Conservation (phyloP, 2,329 filamentous ascomycete genomes). For the Colletotrichum ledebouriae region DNA sequence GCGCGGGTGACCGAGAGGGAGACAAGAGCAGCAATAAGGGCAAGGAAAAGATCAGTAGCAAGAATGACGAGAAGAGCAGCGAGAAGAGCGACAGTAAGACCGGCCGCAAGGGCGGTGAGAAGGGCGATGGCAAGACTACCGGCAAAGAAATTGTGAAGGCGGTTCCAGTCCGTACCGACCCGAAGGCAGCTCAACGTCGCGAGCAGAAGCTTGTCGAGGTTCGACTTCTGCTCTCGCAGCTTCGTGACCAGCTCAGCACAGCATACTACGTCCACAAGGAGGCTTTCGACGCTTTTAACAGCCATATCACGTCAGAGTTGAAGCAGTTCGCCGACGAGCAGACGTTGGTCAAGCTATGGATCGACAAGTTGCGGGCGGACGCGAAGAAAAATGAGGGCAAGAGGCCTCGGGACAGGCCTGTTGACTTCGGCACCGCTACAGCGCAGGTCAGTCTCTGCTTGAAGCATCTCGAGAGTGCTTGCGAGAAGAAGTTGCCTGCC, state of each 20-base stretch:
- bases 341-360: slow-evolving; percentile 30
- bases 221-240: slow-evolving; percentile 25
- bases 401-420: background rate
- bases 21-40: background rate
- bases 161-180: background rate
- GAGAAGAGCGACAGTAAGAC: too few relatives aligned
- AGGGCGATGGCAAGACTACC: background rate
- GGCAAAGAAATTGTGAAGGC: slow-evolving; percentile 7
- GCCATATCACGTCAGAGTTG: background rate
- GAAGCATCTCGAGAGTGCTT: slow-evolving; percentile 16
- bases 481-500: background rate
- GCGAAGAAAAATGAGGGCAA: background rate
- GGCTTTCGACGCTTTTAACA: slow-evolving; percentile 1
- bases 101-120: background rate
- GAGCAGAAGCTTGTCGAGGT: slow-evolving; percentile 23
- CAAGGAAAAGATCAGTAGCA: too few relatives aligned
- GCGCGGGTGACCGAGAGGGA: background rate
- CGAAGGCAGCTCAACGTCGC: background rate
- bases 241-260: slow-evolving; percentile 19
- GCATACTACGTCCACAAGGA: slow-evolving; percentile 27
- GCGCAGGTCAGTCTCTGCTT: slow-evolving; percentile 29
- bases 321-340: slow-evolving; percentile 13
- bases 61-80: too few relatives aligned
- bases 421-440: background rate
- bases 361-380: slow-evolving; percentile 16